Evolutionary conservation across 305 asterid genomes (phyloP).

Genomic region (Euphrasia arctica): DNA sequence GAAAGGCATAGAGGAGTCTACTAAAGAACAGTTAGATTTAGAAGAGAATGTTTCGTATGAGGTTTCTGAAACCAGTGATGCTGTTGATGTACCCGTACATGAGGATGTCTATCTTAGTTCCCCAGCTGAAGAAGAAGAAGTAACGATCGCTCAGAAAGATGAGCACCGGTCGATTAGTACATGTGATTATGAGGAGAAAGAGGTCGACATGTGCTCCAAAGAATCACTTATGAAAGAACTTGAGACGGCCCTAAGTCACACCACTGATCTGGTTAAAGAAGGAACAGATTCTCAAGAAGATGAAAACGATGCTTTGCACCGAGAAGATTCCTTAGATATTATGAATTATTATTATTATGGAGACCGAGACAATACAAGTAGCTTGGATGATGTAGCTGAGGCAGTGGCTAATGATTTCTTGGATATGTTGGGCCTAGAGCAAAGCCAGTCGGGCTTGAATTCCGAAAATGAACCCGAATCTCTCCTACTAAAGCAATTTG

Average conservation of each 20-base stretch:
- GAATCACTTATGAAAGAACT: constrained; percentile 66
- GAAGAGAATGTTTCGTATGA: constrained; percentile 29
- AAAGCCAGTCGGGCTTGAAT: constrained; percentile 71
- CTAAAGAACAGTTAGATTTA: constrained; percentile 32
- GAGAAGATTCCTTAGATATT: constrained; percentile 32
- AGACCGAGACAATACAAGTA: constrained; percentile 32
- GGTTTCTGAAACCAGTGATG: constrained; percentile 30
- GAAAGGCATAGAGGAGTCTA: constrained; percentile 49
- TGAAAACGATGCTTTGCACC: constrained; percentile 39
- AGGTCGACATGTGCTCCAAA: constrained; percentile 33
- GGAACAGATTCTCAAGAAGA: constrained; percentile 61
- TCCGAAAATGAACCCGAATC: constrained; percentile 95
- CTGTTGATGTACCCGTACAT: background rate
- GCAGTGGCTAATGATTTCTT: constrained; percentile 79
- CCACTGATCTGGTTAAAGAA: constrained; percentile 52
- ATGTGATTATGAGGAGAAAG: constrained; percentile 32
- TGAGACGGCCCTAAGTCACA: constrained; percentile 58
- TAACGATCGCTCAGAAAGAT: constrained; percentile 29
- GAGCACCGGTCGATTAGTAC: constrained; percentile 36
- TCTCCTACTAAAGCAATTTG: constrained; percentile 82
- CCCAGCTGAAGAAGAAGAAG: constrained; percentile 18
- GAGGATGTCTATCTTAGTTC: too few relatives aligned
- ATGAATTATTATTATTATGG: constrained; percentile 24
- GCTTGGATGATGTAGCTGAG: constrained; percentile 59
- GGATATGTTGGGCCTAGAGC: constrained; percentile 77